phyloP scores from a whole-genome alignment of 768 basidiomycete genomes.

The Boletus fagicola region DNA sequence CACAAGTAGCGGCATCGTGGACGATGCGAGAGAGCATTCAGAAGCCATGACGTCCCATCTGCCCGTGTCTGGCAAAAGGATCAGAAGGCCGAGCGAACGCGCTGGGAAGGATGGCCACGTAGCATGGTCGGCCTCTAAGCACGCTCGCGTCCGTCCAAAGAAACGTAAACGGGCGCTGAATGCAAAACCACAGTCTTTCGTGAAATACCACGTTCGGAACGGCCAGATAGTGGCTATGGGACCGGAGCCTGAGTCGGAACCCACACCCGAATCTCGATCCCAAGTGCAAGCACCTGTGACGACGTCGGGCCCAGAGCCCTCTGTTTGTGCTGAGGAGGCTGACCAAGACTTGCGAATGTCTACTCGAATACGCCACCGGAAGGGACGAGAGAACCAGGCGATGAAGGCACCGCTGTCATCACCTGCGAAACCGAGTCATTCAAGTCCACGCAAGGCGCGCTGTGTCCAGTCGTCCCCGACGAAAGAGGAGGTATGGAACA shows the following conservation, averaged over 20 bases:
- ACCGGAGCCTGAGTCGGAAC: not conserved
- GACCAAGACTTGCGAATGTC: not conserved
- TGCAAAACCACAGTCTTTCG: not conserved
- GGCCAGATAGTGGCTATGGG: constrained; percentile 15
- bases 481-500: not conserved
- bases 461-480: not conserved
- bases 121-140: not conserved
- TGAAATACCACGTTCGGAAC: constrained; percentile 13
- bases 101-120: not conserved
- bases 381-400: not conserved
- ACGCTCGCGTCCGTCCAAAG: not conserved
- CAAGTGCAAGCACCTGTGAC: not conserved
- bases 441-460: not conserved
- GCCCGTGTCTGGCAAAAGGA: not conserved
- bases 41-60: not conserved
- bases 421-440: not conserved
- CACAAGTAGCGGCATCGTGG: no score
- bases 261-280: not conserved
- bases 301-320: not conserved
- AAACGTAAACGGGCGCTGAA: not conserved
- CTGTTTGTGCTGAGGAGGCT: not conserved
- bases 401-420: constrained; percentile 2
- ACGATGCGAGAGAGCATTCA: not conserved
- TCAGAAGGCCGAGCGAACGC: not conserved
- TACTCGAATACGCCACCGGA: not conserved